phyloP scores from a whole-genome alignment of 176 grass and related monocot genomes.

The Carex littledalei region DNA sequence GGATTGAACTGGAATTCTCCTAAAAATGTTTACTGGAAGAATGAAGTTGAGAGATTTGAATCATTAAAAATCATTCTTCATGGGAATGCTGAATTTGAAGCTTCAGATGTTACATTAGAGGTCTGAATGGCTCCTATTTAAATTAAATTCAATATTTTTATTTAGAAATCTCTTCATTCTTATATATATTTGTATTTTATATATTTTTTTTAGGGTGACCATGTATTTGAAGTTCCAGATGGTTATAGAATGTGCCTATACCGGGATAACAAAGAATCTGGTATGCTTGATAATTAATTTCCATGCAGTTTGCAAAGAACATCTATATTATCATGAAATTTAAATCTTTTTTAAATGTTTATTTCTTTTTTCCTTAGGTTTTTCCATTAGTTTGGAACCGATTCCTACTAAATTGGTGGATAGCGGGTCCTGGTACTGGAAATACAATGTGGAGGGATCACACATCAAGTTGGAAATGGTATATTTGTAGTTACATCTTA shows the following conservation, averaged over 20 bases:
- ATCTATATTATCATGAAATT: neutral
- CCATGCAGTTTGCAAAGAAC: neutral
- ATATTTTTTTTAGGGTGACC: slow-evolving; percentile 55
- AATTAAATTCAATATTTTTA: neutral
- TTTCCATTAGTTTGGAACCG: slow-evolving; percentile 50
- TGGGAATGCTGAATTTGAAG: slow-evolving; percentile 97
- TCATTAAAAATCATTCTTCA: slow-evolving; percentile 76
- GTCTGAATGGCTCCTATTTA: slow-evolving; percentile 17
- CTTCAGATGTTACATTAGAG: slow-evolving; percentile 62
- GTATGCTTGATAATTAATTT: slow-evolving; percentile 3
- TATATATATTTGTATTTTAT: slow-evolving; percentile 20
- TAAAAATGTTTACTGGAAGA: slow-evolving; percentile 86
- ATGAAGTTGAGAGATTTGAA: slow-evolving; percentile 87
- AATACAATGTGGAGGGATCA: slow-evolving; percentile 47
- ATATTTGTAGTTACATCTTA: slow-evolving; percentile 30
- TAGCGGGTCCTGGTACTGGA: slow-evolving; percentile 76
- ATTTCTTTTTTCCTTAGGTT: slow-evolving; percentile 36
- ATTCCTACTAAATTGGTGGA: slow-evolving; percentile 48
- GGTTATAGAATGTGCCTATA: slow-evolving; percentile 67
- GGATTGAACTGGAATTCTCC: slow-evolving; percentile 83
- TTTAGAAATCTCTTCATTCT: slow-evolving; percentile 3
- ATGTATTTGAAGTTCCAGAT: slow-evolving; percentile 79
- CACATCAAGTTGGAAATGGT: slow-evolving; percentile 82
- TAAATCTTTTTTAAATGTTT: slow-evolving; percentile 2
- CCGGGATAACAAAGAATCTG: slow-evolving; percentile 29